These are phyloP conservation scores for Arthrobotrys sinensis DNA, from an alignment of 2,329 filamentous ascomycete species.

Conservation along the genomic window DNA sequence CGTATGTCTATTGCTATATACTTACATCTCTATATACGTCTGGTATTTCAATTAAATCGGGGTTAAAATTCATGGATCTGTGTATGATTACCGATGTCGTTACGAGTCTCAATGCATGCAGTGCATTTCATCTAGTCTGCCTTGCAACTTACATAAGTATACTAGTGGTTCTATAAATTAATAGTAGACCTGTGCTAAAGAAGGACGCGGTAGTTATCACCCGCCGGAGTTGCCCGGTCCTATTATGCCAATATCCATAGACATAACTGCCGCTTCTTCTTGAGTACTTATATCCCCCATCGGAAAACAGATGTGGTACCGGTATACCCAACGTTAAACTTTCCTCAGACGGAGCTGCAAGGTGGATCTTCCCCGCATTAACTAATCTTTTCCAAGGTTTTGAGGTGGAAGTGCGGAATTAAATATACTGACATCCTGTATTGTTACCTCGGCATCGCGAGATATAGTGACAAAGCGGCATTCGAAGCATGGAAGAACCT, in stretches of 20 bases:
- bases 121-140: constrained; percentile 6
- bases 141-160: neutral
- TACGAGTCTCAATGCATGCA: constrained; percentile 13
- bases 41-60: neutral
- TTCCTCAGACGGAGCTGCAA: constrained; percentile 26
- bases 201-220: neutral
- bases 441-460: constrained; percentile 33
- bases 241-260: neutral
- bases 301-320: constrained; percentile 18
- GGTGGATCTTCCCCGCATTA: constrained; percentile 55
- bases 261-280: neutral
- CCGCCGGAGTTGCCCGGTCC: neutral
- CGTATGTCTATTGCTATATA: neutral
- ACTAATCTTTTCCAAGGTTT: constrained; percentile 46
- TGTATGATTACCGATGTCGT: constrained; percentile 30
- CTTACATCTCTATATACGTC: too few relatives aligned
- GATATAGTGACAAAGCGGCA: constrained; percentile 27
- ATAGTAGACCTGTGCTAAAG: neutral
- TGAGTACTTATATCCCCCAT: neutral
- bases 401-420: constrained; percentile 12
- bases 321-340: neutral
- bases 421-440: constrained; percentile 19
- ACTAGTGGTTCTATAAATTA: neutral
- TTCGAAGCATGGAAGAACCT: constrained; percentile 42
- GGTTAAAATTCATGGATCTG: constrained; percentile 6